These are phyloP conservation scores for Sarocladium brachiariae DNA, from an alignment of 2,329 filamentous ascomycete species.

Conservation along the genomic window DNA sequence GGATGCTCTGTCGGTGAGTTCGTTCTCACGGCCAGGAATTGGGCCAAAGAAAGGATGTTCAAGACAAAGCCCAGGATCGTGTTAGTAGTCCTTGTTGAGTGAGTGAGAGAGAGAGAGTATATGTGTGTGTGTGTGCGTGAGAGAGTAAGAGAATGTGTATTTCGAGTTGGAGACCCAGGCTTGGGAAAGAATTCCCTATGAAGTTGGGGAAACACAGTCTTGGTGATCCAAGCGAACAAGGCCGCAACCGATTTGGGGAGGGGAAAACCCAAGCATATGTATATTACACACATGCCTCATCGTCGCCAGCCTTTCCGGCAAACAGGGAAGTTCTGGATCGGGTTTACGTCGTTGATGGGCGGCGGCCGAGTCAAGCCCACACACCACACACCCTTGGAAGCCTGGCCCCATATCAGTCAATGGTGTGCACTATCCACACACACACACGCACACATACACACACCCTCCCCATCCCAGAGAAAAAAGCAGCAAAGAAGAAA, in stretches of 20 bases:
- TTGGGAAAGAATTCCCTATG: neutral
- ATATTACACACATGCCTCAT: neutral
- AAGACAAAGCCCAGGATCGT: neutral
- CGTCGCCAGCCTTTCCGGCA: constrained; percentile 1
- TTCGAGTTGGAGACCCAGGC: too few species aligned
- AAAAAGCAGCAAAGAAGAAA: constrained; percentile 5
- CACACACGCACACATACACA: neutral
- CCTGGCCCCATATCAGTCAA: neutral
- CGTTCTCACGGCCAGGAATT: constrained; percentile 4
- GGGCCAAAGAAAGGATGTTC: neutral
- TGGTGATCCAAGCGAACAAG: neutral
- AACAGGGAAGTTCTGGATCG: constrained; percentile 9
- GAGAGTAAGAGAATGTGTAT: too few species aligned
- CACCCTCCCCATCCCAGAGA: too few species aligned
- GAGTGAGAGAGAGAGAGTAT: too few species aligned
- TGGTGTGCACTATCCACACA: constrained; percentile 5
- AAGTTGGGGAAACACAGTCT: neutral
- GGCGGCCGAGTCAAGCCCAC: constrained; percentile 8
- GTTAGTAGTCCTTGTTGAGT: neutral
- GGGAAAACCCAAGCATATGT: neutral
- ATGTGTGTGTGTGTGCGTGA: too few species aligned
- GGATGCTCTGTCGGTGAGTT: neutral
- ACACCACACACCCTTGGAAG: neutral
- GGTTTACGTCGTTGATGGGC: constrained; percentile 9
- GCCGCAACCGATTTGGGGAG: neutral